A percentile compares a stretch with the other conserved stretches of the same genome.
Evolutionary conservation across 2,329 filamentous ascomycete genomes (phyloP).

Genomic region (Phaeomoniella chlamydospora): DNA sequence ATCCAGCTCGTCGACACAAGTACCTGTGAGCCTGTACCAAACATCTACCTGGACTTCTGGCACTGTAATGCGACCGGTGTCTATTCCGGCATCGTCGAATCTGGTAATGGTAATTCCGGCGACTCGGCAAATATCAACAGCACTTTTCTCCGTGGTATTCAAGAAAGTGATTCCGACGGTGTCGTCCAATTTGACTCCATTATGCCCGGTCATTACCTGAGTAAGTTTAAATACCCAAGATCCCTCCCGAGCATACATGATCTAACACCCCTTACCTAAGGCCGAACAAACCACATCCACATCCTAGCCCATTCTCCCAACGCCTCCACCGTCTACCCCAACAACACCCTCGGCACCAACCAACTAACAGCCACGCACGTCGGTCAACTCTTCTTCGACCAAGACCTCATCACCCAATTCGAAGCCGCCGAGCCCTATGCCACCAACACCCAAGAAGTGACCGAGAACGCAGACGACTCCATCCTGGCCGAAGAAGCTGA

Average conservation of each 20-base stretch:
- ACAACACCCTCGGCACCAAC: slow-evolving; percentile 37
- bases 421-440: slow-evolving; percentile 32
- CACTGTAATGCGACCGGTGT: slow-evolving; percentile 26
- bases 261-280: not conserved
- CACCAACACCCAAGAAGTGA: slow-evolving; percentile 31
- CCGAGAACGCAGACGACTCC: slow-evolving; percentile 35
- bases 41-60: slow-evolving; percentile 23
- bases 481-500: slow-evolving; percentile 35
- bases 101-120: slow-evolving; percentile 19
- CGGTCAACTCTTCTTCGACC: slow-evolving; percentile 52
- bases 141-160: slow-evolving; percentile 30
- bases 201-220: slow-evolving; percentile 32
- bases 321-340: slow-evolving; percentile 22
- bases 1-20: slow-evolving; percentile 24
- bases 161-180: slow-evolving; percentile 25
- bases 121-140: slow-evolving; percentile 24
- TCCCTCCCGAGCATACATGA: not conserved
- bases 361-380: slow-evolving; percentile 41
- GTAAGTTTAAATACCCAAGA: slow-evolving; percentile 5
- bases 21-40: slow-evolving; percentile 24
- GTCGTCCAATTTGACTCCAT: slow-evolving; percentile 26
- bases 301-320: slow-evolving; percentile 18
- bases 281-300: slow-evolving; percentile 19
- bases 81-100: slow-evolving; percentile 22
- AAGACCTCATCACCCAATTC: slow-evolving; percentile 38